A percentile compares a stretch with the other conserved stretches of the same genome.
Conservation (phyloP, 495 filamentous ascomycete genomes). For the Tetracladium marchalianum region DNA sequence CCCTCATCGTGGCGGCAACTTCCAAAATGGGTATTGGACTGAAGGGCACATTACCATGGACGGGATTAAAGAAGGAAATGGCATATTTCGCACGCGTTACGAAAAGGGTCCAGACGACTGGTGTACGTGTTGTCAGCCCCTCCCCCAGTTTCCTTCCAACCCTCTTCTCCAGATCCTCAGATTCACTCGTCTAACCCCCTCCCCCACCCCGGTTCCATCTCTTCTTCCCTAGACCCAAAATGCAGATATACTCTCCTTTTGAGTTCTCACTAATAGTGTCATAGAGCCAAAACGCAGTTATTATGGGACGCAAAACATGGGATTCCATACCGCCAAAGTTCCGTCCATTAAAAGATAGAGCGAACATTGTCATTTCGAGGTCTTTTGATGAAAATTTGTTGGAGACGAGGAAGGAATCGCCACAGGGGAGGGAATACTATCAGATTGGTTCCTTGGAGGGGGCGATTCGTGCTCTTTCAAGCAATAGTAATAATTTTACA, state of each 20-base stretch:
- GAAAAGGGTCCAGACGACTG: slow-evolving; percentile 5
- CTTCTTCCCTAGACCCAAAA: too few species aligned
- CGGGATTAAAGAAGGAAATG: slow-evolving; percentile 79
- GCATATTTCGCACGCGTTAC: slow-evolving; percentile 88
- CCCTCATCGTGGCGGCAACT: slow-evolving; percentile 68
- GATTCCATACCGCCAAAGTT: slow-evolving; percentile 68
- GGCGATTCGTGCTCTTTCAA: background rate
- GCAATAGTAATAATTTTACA: too few species aligned
- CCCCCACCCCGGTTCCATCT: background rate
- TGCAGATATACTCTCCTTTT: too few species aligned
- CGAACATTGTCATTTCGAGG: slow-evolving; percentile 71
- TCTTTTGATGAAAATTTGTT: background rate
- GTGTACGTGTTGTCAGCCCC: slow-evolving; percentile 1
- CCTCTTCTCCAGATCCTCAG: too few species aligned
- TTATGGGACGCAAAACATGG: slow-evolving; percentile 98
- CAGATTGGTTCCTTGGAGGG: background rate
- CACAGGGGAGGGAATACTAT: too few species aligned
- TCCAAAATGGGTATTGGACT: slow-evolving; percentile 78
- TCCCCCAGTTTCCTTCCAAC: background rate
- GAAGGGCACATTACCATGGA: slow-evolving; percentile 78
- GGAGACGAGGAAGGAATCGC: too few species aligned
- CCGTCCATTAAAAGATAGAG: slow-evolving; percentile 66
- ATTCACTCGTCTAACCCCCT: too few species aligned
- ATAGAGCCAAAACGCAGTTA: slow-evolving; percentile 56
- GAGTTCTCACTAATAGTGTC: background rate